These are phyloP conservation scores for Taphrina wiesneri DNA, from an alignment of 1,139 yeast species.

Conservation along the genomic window DNA sequence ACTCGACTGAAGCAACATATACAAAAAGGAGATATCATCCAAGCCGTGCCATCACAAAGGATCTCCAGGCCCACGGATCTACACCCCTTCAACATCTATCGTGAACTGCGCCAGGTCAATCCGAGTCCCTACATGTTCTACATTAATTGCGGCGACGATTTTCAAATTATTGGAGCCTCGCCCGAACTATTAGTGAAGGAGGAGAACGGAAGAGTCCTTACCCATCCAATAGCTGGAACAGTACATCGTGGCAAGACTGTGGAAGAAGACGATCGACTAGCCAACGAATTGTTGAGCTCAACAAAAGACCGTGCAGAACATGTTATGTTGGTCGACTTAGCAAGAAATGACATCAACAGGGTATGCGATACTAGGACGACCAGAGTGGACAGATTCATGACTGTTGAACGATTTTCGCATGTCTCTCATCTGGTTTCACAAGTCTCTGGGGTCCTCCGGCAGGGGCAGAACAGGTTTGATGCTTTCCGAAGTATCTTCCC, in stretches of 20 bases:
- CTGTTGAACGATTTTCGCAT: conserved; percentile 93
- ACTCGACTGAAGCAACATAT: conserved; percentile 73
- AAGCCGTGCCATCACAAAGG: conserved; percentile 96
- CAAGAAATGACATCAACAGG: conserved; percentile 91
- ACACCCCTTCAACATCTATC: conserved; percentile 94
- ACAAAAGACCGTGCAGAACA: conserved; percentile 95
- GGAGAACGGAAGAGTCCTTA: conserved; percentile 71
- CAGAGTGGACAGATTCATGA: conserved; percentile 79
- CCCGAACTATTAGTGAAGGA: conserved; percentile 89
- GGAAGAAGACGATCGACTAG: conserved; percentile 86
- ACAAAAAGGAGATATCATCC: conserved; percentile 87
- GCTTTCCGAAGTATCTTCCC: conserved; percentile 97
- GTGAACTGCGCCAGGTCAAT: conserved; percentile 90
- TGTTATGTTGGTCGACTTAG: conserved; percentile 95
- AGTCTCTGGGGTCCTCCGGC: conserved; percentile 84
- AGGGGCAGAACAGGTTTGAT: conserved; percentile 84
- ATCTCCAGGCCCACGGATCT: conserved; percentile 91
- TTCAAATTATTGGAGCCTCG: conserved; percentile 94
- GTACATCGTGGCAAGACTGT: conserved; percentile 83
- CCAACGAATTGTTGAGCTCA: conserved; percentile 70
- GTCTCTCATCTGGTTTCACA: conserved; percentile 95
- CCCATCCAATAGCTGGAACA: conserved; percentile 98
- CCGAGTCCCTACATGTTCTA: conserved; percentile 96
- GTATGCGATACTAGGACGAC: conserved; percentile 87
- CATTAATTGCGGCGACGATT: conserved; percentile 76